Conservation (phyloP, 352 stramenopile species). For the Pythium insidiosum region DNA sequence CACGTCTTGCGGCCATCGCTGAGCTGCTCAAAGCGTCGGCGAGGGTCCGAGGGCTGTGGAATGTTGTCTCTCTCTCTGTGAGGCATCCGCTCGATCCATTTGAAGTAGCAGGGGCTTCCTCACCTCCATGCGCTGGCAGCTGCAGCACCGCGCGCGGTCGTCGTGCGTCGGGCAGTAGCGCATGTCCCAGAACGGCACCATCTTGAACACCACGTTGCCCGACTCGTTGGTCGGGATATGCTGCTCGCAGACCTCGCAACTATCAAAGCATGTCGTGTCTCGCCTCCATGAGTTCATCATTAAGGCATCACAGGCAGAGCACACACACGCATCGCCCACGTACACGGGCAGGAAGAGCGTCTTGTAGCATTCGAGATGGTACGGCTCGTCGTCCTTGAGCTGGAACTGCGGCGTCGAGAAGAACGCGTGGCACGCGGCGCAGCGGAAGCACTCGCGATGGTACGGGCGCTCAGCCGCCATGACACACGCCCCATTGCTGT, state of each 20-base stretch:
- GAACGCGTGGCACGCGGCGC: conserved; percentile 25
- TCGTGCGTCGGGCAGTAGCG: conserved; percentile 60
- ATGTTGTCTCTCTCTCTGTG: no score
- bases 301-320: background rate
- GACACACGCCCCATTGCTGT: conserved; percentile 13
- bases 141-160: conserved; percentile 55
- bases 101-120: background rate
- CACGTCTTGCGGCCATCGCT: conserved; percentile 62
- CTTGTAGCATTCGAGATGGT: conserved; percentile 59
- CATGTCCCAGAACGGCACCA: conserved; percentile 57
- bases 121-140: conserved; percentile 64
- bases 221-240: conserved; percentile 40
- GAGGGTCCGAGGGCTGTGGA: conserved; percentile 21
- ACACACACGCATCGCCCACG: background rate
- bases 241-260: conserved; percentile 55
- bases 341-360: conserved; percentile 54
- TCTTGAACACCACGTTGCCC: conserved; percentile 48
- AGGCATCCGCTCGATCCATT: background rate
- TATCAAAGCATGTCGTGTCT: no score
- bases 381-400: conserved; percentile 40
- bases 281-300: no score
- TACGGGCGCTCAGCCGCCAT: conserved; percentile 20
- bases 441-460: conserved; percentile 31
- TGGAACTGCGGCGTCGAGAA: conserved; percentile 25
- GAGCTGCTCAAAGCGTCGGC: conserved; percentile 44